Percentiles rank a stretch among this genome's conserved stretches.
These are phyloP conservation scores for Chlorella sorokiniana DNA, from an alignment of 139 green algal genomes.

Conservation along the genomic window DNA sequence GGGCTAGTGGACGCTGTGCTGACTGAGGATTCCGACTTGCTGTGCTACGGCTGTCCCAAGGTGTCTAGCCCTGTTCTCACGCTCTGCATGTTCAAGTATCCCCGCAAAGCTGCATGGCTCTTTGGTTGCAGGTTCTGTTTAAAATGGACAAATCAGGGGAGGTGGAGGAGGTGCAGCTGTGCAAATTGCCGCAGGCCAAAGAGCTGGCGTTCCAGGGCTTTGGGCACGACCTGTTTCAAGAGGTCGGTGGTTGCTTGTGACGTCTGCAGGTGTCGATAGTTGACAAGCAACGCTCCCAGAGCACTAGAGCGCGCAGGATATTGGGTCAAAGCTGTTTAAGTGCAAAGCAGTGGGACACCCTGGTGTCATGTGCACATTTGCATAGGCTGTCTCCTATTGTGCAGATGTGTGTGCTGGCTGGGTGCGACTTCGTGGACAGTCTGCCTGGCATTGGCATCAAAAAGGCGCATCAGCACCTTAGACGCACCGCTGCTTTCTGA, in stretches of 20 bases:
- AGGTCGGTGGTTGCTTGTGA: constrained; percentile 44
- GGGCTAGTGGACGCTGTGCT: constrained; percentile 85
- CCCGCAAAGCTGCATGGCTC: too few relatives aligned
- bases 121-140: constrained; percentile 84
- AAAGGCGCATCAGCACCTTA: constrained; percentile 85
- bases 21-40: constrained; percentile 96
- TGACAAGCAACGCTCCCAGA: not conserved
- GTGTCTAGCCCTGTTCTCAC: constrained; percentile 41
- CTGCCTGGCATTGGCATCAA: constrained; percentile 89
- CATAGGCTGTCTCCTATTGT: not conserved
- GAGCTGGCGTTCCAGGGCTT: constrained; percentile 76
- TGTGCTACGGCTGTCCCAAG: constrained; percentile 91
- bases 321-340: too few relatives aligned
- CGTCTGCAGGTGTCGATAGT: not conserved
- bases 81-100: not conserved
- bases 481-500: constrained; percentile 68
- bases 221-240: constrained; percentile 85
- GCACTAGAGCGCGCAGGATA: not conserved
- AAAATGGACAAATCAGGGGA: constrained; percentile 91
- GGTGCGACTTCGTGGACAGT: constrained; percentile 93
- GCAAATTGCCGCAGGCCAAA: constrained; percentile 61
- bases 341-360: too few relatives aligned
- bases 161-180: constrained; percentile 73
- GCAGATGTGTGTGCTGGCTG: constrained; percentile 95
- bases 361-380: not conserved